Conservation (phyloP, 345 rosid genomes). For the Corymbia maculata region DNA sequence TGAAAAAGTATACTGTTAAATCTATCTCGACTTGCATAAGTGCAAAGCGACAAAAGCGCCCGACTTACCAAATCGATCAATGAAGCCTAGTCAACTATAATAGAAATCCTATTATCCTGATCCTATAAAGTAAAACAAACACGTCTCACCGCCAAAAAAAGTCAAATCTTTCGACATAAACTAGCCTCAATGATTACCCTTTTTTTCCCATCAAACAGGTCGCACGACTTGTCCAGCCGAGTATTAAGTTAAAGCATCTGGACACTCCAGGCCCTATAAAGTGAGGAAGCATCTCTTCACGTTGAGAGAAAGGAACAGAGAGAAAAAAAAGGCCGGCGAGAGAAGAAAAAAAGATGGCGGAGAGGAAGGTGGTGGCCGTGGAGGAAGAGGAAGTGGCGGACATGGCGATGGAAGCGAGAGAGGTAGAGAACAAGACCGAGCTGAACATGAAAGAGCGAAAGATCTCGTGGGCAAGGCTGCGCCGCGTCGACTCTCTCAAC, state of each 20-base stretch:
- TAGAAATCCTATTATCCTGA: not conserved
- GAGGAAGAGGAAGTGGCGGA: not conserved
- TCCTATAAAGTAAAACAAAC: not conserved
- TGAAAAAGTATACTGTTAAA: not conserved
- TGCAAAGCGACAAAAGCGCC: not conserved
- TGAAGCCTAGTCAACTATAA: not conserved
- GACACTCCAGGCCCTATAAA: not conserved
- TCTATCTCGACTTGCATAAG: not conserved
- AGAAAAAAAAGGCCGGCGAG: not conserved
- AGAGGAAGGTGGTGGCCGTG: not conserved
- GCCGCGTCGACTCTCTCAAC: conserved; percentile 59
- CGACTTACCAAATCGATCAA: not conserved
- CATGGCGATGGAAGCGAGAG: conserved; percentile 23
- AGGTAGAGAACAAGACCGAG: not conserved
- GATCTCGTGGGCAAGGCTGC: conserved; percentile 65
- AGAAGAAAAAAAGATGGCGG: not conserved
- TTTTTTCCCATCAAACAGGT: not conserved
- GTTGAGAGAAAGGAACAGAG: not conserved
- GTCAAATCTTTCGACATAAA: not conserved
- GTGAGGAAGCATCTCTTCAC: not conserved
- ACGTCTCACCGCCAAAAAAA: not conserved
- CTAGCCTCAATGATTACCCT: not conserved
- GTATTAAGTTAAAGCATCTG: not conserved
- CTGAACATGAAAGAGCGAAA: conserved; percentile 26
- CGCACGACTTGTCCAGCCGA: not conserved